Evolutionary conservation across 2,329 filamentous ascomycete species (phyloP), one percentile per base, ranked within the genome.

Genomic region (Furcasterigmium furcatum): DNA sequence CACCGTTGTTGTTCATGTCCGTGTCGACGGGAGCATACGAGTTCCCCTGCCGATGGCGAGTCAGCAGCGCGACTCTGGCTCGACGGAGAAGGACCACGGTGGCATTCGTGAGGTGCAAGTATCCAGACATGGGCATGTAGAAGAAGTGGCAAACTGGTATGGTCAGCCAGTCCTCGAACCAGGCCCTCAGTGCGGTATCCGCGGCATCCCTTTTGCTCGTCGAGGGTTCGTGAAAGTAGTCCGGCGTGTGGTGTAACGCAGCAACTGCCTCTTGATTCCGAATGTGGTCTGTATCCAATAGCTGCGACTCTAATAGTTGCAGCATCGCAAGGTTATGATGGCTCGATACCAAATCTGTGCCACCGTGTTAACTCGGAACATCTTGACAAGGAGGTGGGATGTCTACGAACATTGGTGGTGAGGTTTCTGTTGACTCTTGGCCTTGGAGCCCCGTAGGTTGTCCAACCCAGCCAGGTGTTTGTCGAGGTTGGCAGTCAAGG

Each of bases 131-230:
- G 27, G 48, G 48, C 48, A 47, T 45, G 38, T 50, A 43, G 19
- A 40, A 40, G 38, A 22, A 40, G 19, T 22, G 22, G 38, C 38
- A 40, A 18, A 40, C 38, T 12, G 45, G 48, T 18, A 50, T 50
- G n/a, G 38, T 50, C 25, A 50, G 16, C 48, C 48, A 50, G 32
- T 43, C 19, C 39, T 50, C 48, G 34, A 50, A 50, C 45, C 48
- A 50, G 38, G 35, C 45, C 42, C 43, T 47, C 96, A 51, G 90
- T 97, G 24, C 24, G 12, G 24, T 27, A 27, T 27, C 43, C 24
- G 43, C 47, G 10, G 40, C 44, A 16, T 49, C 40, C 25, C 38
- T 49, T 27, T 35, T 44, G 34, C 29, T 36, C 25, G 14, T 22
- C 39, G 47, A 40, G 19, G 44, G 14, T 36, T 25, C 35, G 21